Percentiles rank a stretch among this genome's conserved stretches.
These are phyloP conservation scores for Pseudocercospora pini-densiflorae DNA, from an alignment of 2,329 filamentous ascomycete genomes.

Conservation along the genomic window DNA sequence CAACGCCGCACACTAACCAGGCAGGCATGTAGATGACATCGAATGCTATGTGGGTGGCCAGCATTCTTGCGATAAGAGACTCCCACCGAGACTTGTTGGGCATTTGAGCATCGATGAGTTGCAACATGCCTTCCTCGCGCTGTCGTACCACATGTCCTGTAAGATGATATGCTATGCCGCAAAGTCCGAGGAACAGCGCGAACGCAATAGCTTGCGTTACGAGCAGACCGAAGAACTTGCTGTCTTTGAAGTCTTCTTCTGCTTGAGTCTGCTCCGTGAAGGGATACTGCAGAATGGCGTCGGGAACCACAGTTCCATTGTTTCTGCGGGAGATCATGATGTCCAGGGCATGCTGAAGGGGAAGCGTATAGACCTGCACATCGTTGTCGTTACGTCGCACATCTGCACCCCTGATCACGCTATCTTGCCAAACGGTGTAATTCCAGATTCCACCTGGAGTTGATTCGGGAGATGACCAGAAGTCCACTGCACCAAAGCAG, in stretches of 20 bases:
- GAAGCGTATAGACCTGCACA: slow-evolving; percentile 75
- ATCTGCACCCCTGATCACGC: slow-evolving; percentile 76
- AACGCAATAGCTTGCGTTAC: slow-evolving; percentile 78
- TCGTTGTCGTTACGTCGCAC: slow-evolving; percentile 71
- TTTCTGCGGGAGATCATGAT: slow-evolving; percentile 66
- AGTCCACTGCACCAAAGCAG: slow-evolving; percentile 76
- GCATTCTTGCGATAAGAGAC: slow-evolving; percentile 72
- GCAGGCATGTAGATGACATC: slow-evolving; percentile 76
- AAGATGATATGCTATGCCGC: slow-evolving; percentile 82
- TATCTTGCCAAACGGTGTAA: slow-evolving; percentile 66
- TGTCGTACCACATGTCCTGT: slow-evolving; percentile 83
- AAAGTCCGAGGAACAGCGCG: slow-evolving; percentile 74
- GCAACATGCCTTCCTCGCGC: slow-evolving; percentile 83
- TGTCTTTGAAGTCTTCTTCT: slow-evolving; percentile 67
- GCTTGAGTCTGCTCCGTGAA: slow-evolving; percentile 73
- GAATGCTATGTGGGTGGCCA: slow-evolving; percentile 79
- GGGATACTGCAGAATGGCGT: slow-evolving; percentile 64
- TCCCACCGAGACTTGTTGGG: slow-evolving; percentile 73
- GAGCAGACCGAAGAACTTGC: slow-evolving; percentile 72
- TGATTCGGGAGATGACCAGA: slow-evolving; percentile 73
- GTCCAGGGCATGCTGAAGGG: slow-evolving; percentile 78
- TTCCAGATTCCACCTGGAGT: slow-evolving; percentile 73
- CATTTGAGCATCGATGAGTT: slow-evolving; percentile 88
- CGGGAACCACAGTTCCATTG: slow-evolving; percentile 47
- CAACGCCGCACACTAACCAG: slow-evolving; percentile 75